Evolutionary conservation across 495 filamentous ascomycete species (phyloP), one percentile per base, ranked within the genome.

Genomic region (Daldinia decipiens): DNA sequence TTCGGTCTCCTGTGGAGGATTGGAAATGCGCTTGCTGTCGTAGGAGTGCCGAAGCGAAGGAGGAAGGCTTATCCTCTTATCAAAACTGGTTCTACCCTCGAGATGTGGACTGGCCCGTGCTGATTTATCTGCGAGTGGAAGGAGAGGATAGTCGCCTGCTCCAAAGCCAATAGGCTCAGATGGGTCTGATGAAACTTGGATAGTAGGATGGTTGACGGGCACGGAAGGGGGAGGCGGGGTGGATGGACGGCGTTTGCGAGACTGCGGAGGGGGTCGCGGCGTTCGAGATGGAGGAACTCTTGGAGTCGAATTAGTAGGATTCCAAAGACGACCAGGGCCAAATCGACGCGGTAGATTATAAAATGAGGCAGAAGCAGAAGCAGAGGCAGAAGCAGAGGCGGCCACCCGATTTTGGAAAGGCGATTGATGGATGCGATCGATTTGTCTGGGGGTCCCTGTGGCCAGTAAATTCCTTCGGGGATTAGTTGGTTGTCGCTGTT

Each of bases 61-160:
- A 57, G 92, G 92, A 53, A 94, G 81, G 50, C 85, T 90, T 68
- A 92, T 87, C 75, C 90, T 87, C 8, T 87, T 89, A 67, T 87
- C 86, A 38, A 86, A 83, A 69, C 87, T 89, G 65, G 86, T 85
- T 63, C 85, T 89, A 68, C 86, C 87, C 68, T 93, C 90, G 57
- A 92, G 86, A 64, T 89, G 82, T 31, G 91, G 80, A 72, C 89
- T 92, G 55, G 83, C 77, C 19, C 82, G 77, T 72, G 86, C 86
- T 50, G 86, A 88, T 68, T 87, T 87, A 69, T 93, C 90, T 52
- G 90, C 87, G 34, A 92, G 84, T 12, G 88, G 87, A 57, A 93
- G 84, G 17, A 93, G 87, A 15, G 91, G 91, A 71, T 87, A 88
- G 51, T 88, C 88, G 81, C 88, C 88, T 79, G 88, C 80, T 13